Evolutionary conservation across 2,329 filamentous ascomycete genomes (phyloP).

Genomic region (Cordyceps cicadae): DNA sequence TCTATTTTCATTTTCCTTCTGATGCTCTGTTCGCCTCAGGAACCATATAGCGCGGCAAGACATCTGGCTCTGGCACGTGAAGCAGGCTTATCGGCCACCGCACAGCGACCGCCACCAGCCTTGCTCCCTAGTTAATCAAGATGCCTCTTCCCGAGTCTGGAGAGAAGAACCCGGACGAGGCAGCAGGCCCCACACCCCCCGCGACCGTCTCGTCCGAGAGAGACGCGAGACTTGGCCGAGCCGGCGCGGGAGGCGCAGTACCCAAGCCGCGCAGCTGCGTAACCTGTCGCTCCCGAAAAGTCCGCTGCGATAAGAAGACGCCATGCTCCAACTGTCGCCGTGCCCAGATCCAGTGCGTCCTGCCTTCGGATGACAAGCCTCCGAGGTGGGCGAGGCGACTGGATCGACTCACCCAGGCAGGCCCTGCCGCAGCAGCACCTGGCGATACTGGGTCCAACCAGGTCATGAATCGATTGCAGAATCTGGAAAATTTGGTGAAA

Average conservation of each 20-base stretch:
- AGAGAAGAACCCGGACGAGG: not conserved
- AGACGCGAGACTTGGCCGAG: not conserved
- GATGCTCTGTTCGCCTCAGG: not conserved
- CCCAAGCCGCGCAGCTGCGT: slow-evolving; percentile 39
- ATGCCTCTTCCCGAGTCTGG: not conserved
- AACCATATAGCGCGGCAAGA: not conserved
- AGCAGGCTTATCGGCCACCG: not conserved
- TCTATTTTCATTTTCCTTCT: not conserved
- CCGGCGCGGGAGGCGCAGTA: not conserved
- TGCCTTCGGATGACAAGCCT: slow-evolving; percentile 40
- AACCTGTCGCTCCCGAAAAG: slow-evolving; percentile 45
- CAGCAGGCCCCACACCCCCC: not conserved
- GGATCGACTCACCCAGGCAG: slow-evolving; percentile 28
- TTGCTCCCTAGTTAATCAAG: not conserved
- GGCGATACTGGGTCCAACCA: slow-evolving; percentile 24
- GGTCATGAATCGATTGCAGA: slow-evolving; percentile 41
- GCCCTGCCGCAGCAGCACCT: slow-evolving; percentile 25
- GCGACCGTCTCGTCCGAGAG: slow-evolving; percentile 17
- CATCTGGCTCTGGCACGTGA: not conserved
- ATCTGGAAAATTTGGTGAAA: slow-evolving; percentile 43
- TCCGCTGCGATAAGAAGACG: slow-evolving; percentile 47
- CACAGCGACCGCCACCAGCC: not conserved
- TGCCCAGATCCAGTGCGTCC: slow-evolving; percentile 43
- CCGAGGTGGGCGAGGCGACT: slow-evolving; percentile 48
- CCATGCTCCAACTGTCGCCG: slow-evolving; percentile 50